A percentile compares a stretch with the other conserved stretches of the same genome.
These are phyloP conservation scores for Malassezia psittaci DNA, from an alignment of 1,284 basidiomycete genomes.

Conservation along the genomic window DNA sequence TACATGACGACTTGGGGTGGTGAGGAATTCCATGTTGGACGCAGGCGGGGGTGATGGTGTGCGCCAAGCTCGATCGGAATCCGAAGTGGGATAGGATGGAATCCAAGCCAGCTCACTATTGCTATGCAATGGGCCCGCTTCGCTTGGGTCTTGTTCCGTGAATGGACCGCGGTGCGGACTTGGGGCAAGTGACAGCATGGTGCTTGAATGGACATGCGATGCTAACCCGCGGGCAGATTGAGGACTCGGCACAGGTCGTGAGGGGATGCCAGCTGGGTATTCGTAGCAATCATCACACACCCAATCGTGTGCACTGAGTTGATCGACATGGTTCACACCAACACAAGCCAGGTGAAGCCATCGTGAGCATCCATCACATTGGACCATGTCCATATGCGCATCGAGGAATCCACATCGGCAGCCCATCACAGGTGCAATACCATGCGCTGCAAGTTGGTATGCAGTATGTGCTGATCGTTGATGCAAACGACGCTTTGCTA, in stretches of 20 bases:
- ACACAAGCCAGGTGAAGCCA: slow-evolving; percentile 18
- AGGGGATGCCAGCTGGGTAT: background rate
- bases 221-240: background rate
- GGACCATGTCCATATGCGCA: slow-evolving; percentile 17
- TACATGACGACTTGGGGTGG: slow-evolving; percentile 14
- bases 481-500: background rate
- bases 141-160: background rate
- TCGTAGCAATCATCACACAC: slow-evolving; percentile 19
- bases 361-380: slow-evolving; percentile 14
- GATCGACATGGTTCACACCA: slow-evolving; percentile 13
- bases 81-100: background rate
- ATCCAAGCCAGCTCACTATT: too few species aligned
- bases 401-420: slow-evolving; percentile 18
- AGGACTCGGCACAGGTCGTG: background rate
- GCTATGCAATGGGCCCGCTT: too few species aligned
- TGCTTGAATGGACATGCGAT: background rate
- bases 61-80: background rate
- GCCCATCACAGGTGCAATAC: slow-evolving; percentile 10
- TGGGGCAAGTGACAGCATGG: slow-evolving; percentile 15
- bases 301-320: slow-evolving; percentile 13
- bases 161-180: slow-evolving; percentile 2
- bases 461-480: slow-evolving; percentile 7
- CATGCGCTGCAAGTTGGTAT: slow-evolving; percentile 4
- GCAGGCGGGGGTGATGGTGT: slow-evolving; percentile 15
- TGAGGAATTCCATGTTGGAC: slow-evolving; percentile 1